These are phyloP conservation scores for Vickermania spadyakhi DNA, from an alignment of 208 protist genomes.

Conservation along the genomic window DNA sequence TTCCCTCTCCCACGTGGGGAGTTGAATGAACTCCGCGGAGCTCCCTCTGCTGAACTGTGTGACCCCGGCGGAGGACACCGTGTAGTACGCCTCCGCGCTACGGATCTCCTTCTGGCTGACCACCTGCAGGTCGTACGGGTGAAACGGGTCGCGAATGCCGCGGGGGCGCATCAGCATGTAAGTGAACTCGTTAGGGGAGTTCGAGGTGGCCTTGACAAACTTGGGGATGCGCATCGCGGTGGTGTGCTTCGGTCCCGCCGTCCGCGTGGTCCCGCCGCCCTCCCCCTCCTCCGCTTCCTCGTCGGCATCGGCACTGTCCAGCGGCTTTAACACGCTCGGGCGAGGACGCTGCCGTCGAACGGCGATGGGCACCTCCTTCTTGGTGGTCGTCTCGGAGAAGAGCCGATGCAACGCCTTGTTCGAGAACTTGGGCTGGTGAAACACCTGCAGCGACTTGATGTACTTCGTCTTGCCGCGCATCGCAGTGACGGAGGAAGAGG, in stretches of 20 bases:
- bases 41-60: constrained; percentile 88
- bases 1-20: constrained; percentile 91
- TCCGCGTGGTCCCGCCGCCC: constrained; percentile 6
- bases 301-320: neutral
- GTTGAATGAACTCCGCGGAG: constrained; percentile 87
- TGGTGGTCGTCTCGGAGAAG: constrained; percentile 25
- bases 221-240: constrained; percentile 35
- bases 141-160: constrained; percentile 78
- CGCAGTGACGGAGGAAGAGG: neutral
- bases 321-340: neutral
- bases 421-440: constrained; percentile 33
- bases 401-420: constrained; percentile 45
- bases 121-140: constrained; percentile 93
- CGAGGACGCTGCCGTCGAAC: neutral
- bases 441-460: constrained; percentile 70
- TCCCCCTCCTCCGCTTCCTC: neutral
- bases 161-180: constrained; percentile 82
- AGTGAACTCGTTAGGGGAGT: constrained; percentile 85
- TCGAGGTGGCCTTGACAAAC: constrained; percentile 70
- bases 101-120: constrained; percentile 87
- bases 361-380: constrained; percentile 19
- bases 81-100: constrained; percentile 82
- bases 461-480: constrained; percentile 24
- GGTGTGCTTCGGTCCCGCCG: constrained; percentile 8
- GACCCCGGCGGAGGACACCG: constrained; percentile 88